A percentile compares a stretch with the other conserved stretches of the same genome.
Conservation (phyloP, 805 yeast species). For the Ogataea haglerorum region DNA sequence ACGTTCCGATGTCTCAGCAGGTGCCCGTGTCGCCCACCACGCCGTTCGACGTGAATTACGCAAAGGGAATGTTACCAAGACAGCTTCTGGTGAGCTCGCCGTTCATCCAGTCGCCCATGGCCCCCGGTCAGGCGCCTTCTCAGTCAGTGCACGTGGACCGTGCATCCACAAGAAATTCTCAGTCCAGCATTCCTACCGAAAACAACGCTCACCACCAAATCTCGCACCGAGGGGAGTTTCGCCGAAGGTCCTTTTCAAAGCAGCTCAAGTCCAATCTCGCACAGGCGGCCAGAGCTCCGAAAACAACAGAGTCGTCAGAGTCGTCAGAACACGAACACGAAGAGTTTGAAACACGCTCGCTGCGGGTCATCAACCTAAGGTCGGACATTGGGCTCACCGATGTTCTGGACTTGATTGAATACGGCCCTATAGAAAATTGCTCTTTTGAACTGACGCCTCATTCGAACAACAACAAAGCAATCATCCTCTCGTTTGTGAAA, state of each 20-base stretch:
- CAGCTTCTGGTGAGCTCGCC: slow-evolving; percentile 62
- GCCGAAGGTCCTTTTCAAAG: slow-evolving; percentile 17
- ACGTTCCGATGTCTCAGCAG: slow-evolving; percentile 16
- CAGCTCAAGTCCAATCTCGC: slow-evolving; percentile 18
- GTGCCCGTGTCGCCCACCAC: slow-evolving; percentile 38
- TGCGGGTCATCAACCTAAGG: slow-evolving; percentile 21
- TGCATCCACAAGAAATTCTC: background rate
- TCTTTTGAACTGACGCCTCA: slow-evolving; percentile 34
- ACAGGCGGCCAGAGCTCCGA: slow-evolving; percentile 10
- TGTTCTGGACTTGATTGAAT: slow-evolving; percentile 43
- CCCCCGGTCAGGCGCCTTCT: slow-evolving; percentile 8
- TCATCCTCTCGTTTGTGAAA: slow-evolving; percentile 28
- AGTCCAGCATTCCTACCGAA: background rate
- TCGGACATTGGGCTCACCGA: slow-evolving; percentile 19
- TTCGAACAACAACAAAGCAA: slow-evolving; percentile 8
- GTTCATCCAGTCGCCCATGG: slow-evolving; percentile 42
- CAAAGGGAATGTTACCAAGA: slow-evolving; percentile 60
- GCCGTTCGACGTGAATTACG: slow-evolving; percentile 59
- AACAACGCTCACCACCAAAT: background rate
- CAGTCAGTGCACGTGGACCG: slow-evolving; percentile 8
- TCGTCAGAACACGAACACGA: background rate
- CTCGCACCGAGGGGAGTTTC: background rate
- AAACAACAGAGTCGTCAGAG: background rate
- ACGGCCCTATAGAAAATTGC: slow-evolving; percentile 63
- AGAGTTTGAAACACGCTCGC: slow-evolving; percentile 17